Conservation (phyloP, 1,284 basidiomycete genomes). For the Heliocybe sulcata region DNA sequence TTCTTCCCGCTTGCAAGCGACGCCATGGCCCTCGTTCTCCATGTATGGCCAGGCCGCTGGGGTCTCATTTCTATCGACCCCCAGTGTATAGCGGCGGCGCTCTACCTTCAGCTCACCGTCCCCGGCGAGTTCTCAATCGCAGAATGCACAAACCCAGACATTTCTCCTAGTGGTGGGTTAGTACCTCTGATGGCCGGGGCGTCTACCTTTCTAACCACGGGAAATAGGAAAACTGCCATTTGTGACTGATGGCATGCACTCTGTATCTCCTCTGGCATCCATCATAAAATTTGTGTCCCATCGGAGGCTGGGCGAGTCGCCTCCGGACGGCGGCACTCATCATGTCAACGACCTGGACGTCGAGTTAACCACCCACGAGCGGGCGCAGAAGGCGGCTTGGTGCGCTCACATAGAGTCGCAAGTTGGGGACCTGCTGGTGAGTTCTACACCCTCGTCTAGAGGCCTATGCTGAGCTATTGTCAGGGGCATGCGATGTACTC, state of each 20-base stretch:
- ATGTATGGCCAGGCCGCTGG: slow-evolving; percentile 67
- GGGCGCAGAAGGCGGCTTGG: slow-evolving; percentile 51
- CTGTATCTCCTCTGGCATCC: slow-evolving; percentile 44
- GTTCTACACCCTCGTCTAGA: slow-evolving; percentile 19
- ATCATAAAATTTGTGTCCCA: slow-evolving; percentile 57
- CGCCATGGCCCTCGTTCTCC: slow-evolving; percentile 32
- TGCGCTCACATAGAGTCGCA: slow-evolving; percentile 56
- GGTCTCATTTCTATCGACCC: slow-evolving; percentile 60
- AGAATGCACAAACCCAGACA: slow-evolving; percentile 60
- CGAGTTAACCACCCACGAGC: slow-evolving; percentile 34
- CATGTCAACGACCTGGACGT: slow-evolving; percentile 35
- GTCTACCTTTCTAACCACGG: not conserved
- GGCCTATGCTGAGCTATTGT: slow-evolving; percentile 14
- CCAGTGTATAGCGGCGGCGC: slow-evolving; percentile 50
- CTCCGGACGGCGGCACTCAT: slow-evolving; percentile 21
- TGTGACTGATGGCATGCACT: slow-evolving; percentile 47
- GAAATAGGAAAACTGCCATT: slow-evolving; percentile 62
- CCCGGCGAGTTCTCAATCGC: slow-evolving; percentile 56
- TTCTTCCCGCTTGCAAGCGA: too few species aligned
- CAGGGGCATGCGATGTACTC: slow-evolving; percentile 56
- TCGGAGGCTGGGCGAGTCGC: slow-evolving; percentile 7
- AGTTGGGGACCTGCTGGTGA: slow-evolving; percentile 62
- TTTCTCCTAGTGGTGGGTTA: slow-evolving; percentile 68
- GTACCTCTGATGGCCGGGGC: slow-evolving; percentile 11
- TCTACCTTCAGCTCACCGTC: slow-evolving; percentile 59